Evolutionary conservation across 192 early-diverging fungal genomes (phyloP).

Genomic region (Coemansia sp.): DNA sequence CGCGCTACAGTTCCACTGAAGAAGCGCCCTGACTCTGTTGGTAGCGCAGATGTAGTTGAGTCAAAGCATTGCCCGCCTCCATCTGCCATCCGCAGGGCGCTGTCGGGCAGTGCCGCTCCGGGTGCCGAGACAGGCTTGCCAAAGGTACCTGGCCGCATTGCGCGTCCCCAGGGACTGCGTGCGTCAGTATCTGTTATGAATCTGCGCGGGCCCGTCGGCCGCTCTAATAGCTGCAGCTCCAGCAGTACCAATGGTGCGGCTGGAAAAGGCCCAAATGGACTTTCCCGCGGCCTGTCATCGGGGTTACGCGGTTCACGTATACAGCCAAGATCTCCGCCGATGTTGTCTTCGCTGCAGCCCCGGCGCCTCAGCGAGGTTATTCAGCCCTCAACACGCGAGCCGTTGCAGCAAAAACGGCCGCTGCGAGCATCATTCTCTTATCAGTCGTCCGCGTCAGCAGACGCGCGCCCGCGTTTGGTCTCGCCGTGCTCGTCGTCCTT

Average conservation of each 20-base stretch:
- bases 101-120: background rate
- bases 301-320: no score
- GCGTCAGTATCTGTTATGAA: background rate
- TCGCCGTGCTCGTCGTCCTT: slow-evolving; percentile 3
- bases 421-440: no score
- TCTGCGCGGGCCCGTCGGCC: background rate
- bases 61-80: background rate
- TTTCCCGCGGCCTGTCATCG: no score
- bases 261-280: no score
- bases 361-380: slow-evolving; percentile 25
- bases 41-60: background rate
- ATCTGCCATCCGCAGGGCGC: background rate
- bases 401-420: no score
- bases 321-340: background rate
- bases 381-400: background rate
- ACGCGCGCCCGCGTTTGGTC: background rate
- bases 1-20: background rate
- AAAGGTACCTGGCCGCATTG: background rate
- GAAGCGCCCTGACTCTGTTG: background rate
- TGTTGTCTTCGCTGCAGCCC: background rate
- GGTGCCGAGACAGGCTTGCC: background rate
- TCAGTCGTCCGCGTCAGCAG: no score
- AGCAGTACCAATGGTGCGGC: background rate
- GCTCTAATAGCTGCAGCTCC: slow-evolving; percentile 4
- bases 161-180: background rate